These are phyloP conservation scores for Plectosphaerella sp. DNA, from an alignment of 2,329 filamentous ascomycete genomes.

Conservation along the genomic window DNA sequence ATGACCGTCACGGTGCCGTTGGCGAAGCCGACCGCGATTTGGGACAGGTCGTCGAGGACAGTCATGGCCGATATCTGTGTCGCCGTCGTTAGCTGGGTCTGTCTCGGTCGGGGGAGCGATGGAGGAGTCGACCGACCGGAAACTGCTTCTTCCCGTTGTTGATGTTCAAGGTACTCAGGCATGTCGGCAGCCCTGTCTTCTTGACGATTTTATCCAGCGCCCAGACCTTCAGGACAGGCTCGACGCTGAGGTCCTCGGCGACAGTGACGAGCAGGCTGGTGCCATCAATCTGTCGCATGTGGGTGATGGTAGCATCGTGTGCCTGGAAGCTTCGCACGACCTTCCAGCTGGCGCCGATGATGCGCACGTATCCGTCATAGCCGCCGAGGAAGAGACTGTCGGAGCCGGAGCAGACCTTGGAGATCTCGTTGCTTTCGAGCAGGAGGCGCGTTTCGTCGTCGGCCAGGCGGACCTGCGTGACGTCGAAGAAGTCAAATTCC, in stretches of 20 bases:
- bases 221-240: constrained; percentile 96
- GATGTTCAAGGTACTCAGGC: constrained; percentile 78
- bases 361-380: constrained; percentile 79
- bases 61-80: constrained; percentile 78
- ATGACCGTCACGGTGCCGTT: constrained; percentile 94
- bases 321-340: constrained; percentile 81
- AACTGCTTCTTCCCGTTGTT: constrained; percentile 91
- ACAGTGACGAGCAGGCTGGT: constrained; percentile 83
- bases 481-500: constrained; percentile 99
- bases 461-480: constrained; percentile 73
- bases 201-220: constrained; percentile 89
- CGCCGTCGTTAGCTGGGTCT: too few relatives aligned
- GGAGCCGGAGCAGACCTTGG: constrained; percentile 79
- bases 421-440: constrained; percentile 79
- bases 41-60: constrained; percentile 80
- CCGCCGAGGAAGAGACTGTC: constrained; percentile 87
- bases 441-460: constrained; percentile 75
- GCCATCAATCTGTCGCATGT: constrained; percentile 87
- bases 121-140: constrained; percentile 53
- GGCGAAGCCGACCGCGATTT: constrained; percentile 91
- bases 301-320: constrained; percentile 76
- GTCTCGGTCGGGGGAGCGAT: too few relatives aligned
- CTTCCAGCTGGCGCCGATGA: constrained; percentile 85
- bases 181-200: constrained; percentile 86
- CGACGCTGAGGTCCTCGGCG: constrained; percentile 79